These are phyloP conservation scores for Peronospora destructor DNA, from an alignment of 352 stramenopile genomes.

Conservation along the genomic window DNA sequence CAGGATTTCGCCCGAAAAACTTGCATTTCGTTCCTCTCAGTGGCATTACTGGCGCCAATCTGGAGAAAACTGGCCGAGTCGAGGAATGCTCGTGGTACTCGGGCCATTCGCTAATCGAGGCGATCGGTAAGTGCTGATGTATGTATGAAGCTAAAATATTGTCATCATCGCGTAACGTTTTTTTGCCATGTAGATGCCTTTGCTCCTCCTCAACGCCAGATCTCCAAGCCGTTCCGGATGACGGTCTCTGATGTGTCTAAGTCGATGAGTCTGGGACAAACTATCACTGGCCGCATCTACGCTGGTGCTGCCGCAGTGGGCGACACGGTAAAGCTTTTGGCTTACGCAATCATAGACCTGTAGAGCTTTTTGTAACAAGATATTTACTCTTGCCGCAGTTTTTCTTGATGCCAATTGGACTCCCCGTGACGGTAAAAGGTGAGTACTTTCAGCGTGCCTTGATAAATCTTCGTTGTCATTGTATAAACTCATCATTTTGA, in stretches of 20 bases:
- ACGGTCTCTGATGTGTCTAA: constrained; percentile 80
- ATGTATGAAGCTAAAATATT: background rate
- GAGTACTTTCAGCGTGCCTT: background rate
- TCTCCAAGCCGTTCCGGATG: constrained; percentile 83
- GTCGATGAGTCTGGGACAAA: constrained; percentile 75
- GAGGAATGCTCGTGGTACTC: constrained; percentile 67
- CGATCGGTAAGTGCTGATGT: constrained; percentile 44
- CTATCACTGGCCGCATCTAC: constrained; percentile 82
- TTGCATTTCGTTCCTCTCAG: constrained; percentile 84
- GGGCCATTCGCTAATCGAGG: constrained; percentile 71
- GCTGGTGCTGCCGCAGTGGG: constrained; percentile 56
- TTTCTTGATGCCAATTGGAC: constrained; percentile 51
- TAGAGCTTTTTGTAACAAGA: background rate
- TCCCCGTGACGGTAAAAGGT: constrained; percentile 50
- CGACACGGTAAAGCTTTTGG: constrained; percentile 44
- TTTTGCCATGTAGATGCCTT: constrained; percentile 48
- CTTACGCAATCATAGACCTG: background rate
- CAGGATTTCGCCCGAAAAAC: constrained; percentile 76
- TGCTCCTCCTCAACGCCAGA: constrained; percentile 63
- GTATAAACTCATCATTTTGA: constrained; percentile 2
- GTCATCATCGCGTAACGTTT: background rate
- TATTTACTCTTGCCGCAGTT: constrained; percentile 28
- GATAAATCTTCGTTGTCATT: background rate
- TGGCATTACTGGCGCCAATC: constrained; percentile 78
- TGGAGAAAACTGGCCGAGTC: constrained; percentile 49